A percentile compares a stretch with the other conserved stretches of the same genome.
These are phyloP conservation scores for cucumber (Cucumis sativus) DNA, from an alignment of 306 rosid genomes.

Conservation along the genomic window DNA sequence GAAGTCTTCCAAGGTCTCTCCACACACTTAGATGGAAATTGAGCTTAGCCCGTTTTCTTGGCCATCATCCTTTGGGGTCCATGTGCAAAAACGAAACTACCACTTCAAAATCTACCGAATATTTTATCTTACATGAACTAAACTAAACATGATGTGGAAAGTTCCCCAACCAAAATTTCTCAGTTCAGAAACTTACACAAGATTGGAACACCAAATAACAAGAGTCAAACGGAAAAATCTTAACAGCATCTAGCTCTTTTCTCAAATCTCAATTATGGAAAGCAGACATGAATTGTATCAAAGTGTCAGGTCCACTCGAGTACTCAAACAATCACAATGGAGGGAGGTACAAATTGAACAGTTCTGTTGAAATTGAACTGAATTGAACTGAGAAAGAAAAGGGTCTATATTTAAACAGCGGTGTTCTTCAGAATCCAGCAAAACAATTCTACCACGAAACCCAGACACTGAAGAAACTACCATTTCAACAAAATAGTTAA, in stretches of 20 bases:
- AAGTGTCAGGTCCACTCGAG: background rate
- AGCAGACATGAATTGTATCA: background rate
- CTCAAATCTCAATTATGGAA: background rate
- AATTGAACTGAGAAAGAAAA: background rate
- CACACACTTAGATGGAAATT: background rate
- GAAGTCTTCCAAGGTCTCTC: background rate
- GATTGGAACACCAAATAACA: background rate
- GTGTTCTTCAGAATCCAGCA: background rate
- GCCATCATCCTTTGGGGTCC: slow-evolving; percentile 1
- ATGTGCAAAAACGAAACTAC: background rate
- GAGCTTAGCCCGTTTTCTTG: slow-evolving; percentile 6
- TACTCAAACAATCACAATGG: background rate
- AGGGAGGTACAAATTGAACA: background rate
- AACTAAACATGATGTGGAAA: background rate
- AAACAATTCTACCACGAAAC: background rate
- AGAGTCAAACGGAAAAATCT: background rate
- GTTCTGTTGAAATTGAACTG: background rate
- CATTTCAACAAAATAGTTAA: background rate
- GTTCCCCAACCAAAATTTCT: background rate
- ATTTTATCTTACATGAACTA: background rate
- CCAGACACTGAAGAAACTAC: background rate
- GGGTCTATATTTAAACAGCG: background rate
- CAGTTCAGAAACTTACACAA: background rate
- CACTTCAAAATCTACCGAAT: background rate
- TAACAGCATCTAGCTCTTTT: background rate